A percentile compares a stretch with the other conserved stretches of the same genome.
Evolutionary conservation across 2,329 filamentous ascomycete species (phyloP).

Genomic region (Beauveria pseudobassiana): DNA sequence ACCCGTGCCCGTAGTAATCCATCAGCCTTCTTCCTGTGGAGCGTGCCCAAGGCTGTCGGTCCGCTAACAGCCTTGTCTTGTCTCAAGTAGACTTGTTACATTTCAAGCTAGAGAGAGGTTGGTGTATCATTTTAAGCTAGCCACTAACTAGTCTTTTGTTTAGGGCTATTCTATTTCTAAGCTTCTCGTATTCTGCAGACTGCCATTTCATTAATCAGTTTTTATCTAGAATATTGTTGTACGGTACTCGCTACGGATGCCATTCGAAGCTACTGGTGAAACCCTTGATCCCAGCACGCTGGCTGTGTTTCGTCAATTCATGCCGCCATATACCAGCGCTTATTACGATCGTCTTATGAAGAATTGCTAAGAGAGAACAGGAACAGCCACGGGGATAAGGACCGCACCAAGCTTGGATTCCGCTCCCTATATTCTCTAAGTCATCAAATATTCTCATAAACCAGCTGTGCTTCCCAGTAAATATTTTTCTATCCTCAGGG

Average conservation of each 20-base stretch:
- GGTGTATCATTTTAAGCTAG: no score
- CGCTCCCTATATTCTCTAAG: no score
- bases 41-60: not conserved
- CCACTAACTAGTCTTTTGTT: no score
- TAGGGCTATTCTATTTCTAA: no score
- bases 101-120: not conserved
- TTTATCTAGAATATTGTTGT: no score
- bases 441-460: no score
- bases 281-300: not conserved
- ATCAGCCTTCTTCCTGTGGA: not conserved
- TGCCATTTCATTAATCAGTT: no score
- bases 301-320: not conserved
- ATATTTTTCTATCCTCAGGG: not conserved
- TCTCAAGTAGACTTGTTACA: not conserved
- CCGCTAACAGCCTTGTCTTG: not conserved
- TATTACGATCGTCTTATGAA: not conserved
- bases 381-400: not conserved
- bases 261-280: not conserved
- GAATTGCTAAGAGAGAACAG: not conserved
- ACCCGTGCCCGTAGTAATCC: not conserved
- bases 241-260: no score
- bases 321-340: no score
- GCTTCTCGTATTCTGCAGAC: no score
- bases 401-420: conserved; percentile 1
- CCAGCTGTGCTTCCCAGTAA: no score